Base-by-base conservation (phyloP, 257 asterid genomes). In the Striga asiatica region DNA sequence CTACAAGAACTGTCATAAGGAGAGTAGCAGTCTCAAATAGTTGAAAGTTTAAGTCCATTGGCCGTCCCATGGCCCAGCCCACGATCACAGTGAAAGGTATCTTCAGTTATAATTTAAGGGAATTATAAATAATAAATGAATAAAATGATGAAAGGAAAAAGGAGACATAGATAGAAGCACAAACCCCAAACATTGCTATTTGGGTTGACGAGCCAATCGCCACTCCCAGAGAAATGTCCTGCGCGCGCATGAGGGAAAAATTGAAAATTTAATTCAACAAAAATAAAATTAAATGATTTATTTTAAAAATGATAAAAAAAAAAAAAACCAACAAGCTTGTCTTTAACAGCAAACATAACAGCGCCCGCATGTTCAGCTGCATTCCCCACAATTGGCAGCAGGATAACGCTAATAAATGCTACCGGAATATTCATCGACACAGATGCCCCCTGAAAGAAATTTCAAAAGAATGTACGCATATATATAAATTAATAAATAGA, bases 341-440 rank as follows among this genome's bases (percentile, higher is more conserved):
- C 85, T 74, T 83, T 83, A 66, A 83, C 64, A 4, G 96, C 96
- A 77, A 86, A 86, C 88, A 86, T 81, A 53, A 86, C 60, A 46
- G 96, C 94, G 63, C 91, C 83, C 5, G 93, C 95, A 74, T 85
- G 95, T 54, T 85, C 95, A 0, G 95, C 89, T 37, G 88, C 95
- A 73, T 86, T 83, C 62, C 96, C 96, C 55, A 86, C 96, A 32
- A 86, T 77, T 2, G 96, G 94, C 29, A 86, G 88, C 66, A 83
- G 76, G 43, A 86, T 81, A 53, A 86, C 94, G 58, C 96, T 83
- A 35, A 86, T 83, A 77, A 86, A 86, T 24, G 94, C 78, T 55
- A 83, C 74, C 0, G 96, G 96, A 67, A 86, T 81, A 68, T 75
- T 77, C 88, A 86, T 61, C 57, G 88, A 69, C 65, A 41, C 49